Evolutionary conservation across 345 rosid genomes (phyloP), one percentile per base, ranked within the genome.

Genomic region (Clarkia xantiana): DNA sequence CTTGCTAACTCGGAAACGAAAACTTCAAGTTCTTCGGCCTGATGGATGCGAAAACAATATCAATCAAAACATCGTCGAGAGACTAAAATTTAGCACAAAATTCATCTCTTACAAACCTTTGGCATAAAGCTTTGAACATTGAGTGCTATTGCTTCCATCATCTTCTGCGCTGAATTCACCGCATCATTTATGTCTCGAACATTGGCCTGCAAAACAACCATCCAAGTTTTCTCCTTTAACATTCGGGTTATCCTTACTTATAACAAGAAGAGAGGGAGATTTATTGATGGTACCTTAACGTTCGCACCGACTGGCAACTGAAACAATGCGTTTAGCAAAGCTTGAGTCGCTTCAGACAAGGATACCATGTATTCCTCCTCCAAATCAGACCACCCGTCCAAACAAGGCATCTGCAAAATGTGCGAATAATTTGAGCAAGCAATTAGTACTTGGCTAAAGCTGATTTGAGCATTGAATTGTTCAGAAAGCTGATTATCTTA

Each of bases 1-100:
- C 78, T 76, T 11, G 90, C 94, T 52, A 89, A 53, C 60, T 89
- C 87, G 18, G 87, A 85, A 14, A 80, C 39, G 72, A 75, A 64
- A 17, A 47, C 60, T 57, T 89, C 94, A 66, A 75, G 62, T 58
- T 78, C 82, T 59, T 72, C 67, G 12, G 87, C 85, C 94, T 89
- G 80, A 19, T 15, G 7, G 14, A 25, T 14, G 3, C 6, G 60
- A 39, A 29, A 25, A n/a, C 10, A 8, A 17, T 4, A n/a, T 20
- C 40, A 9, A 34, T 8, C 16, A 22, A 38, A 38, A 45, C 36
- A 18, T 41, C 36, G 41, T 29, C 10, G 6, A 0, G n/a, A 18
- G 14, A 14, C 12, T 7, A 16, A 10, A 15, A 34, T 45, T 12
- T 38, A 52, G 40, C 36, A 29, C 3, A 17, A 15, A 23, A 20